Base-by-base conservation (phyloP, 2,329 filamentous ascomycete species). In the Cladophialophora chaetospira region DNA sequence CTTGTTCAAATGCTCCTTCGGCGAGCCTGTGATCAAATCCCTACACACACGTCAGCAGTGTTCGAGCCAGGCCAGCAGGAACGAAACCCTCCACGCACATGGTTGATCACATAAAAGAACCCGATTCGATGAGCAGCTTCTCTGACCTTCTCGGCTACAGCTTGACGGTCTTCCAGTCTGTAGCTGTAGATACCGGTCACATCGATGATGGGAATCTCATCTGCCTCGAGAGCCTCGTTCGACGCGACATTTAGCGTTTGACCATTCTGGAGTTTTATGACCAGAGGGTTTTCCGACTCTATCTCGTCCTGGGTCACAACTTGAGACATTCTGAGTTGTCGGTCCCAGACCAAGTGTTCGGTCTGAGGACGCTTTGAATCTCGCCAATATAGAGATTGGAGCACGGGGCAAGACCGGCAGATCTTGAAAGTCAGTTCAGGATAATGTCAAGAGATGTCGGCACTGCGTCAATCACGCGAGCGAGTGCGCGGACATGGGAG, bases 141-240 rank as follows among this genome's bases (percentile, higher is more conserved):
- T 5, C 73, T 70, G 13, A 80, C 71, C 40, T 75, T 65, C 10
- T 65, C 62, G 2, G 77, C 75, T 3, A 79, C 70, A 5, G 65
- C 65, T 45, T 72, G 64, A 1, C 76, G 72, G 13, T 73, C 71
- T 2, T 69, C 62, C 0, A 72, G 50, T 1, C 66, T 55, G 2
- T 65, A 54, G 49, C 72, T 76, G 62, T 71, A 72, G n/a, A 78
- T 68, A 11, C 64, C 63, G 0, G 75, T 69, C 2, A 78, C 66
- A 58, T 80, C 76, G 46, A 80, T 76, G 33, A 79, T 65, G 1
- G 76, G 75, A 11, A 79, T 73, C 40, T 67, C 62, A 13, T 66
- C 58, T 11, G 51, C 55, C 4, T 55, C 51, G 3, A 48, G 23
- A 25, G 58, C 33, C 17, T 53, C 58, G 21, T 61, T 58, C 29